These are phyloP conservation scores for Eucalyptus pauciflora DNA, from an alignment of 345 rosid genomes.

Conservation along the genomic window DNA sequence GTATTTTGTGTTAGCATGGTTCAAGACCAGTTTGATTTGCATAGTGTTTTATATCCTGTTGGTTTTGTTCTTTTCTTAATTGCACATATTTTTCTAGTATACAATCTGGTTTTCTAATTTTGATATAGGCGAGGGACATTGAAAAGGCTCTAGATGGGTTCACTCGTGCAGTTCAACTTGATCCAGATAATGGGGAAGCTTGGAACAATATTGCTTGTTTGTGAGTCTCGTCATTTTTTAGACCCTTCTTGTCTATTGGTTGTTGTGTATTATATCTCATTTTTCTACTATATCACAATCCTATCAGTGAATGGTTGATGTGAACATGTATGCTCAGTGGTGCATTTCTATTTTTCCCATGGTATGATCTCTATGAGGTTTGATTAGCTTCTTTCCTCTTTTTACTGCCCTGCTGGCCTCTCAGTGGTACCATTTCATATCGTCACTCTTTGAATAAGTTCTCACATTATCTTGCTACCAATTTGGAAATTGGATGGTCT, in stretches of 20 bases:
- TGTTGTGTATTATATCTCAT: not conserved
- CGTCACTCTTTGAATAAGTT: not conserved
- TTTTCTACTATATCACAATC: not conserved
- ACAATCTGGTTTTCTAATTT: not conserved
- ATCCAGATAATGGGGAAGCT: conserved; percentile 98
- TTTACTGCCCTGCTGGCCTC: not conserved
- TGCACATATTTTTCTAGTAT: not conserved
- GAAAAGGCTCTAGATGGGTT: conserved; percentile 91
- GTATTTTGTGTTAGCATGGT: conserved; percentile 11
- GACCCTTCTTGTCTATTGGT: not conserved
- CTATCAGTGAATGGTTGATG: not conserved
- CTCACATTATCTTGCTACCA: not conserved
- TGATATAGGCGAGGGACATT: conserved; percentile 62
- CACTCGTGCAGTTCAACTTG: conserved; percentile 83
- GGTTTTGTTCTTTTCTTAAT: not conserved
- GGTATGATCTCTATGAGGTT: not conserved
- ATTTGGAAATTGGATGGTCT: not conserved
- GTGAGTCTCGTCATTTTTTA: conserved; percentile 27
- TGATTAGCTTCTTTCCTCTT: not conserved
- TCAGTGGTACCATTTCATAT: not conserved
- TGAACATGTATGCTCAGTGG: not conserved
- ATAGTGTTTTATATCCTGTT: not conserved
- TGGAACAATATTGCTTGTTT: conserved; percentile 97
- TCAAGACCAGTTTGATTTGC: not conserved
- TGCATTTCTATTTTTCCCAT: not conserved